Conservation (phyloP, 176 grass and related monocot species). For the Miscanthus lutarioriparius region DNA sequence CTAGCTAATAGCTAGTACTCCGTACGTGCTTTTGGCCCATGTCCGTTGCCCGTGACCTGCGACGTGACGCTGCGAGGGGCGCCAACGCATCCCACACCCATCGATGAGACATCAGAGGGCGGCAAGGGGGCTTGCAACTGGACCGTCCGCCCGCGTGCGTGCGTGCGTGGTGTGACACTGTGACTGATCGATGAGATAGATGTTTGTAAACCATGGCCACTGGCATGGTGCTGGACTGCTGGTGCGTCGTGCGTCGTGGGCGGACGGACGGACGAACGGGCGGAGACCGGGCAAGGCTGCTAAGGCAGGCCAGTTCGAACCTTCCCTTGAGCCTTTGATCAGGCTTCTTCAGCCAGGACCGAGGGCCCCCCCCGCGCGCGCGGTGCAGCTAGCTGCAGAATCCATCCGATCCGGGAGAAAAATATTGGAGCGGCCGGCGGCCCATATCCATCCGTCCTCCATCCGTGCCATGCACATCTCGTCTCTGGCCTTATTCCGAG, state of each 20-base stretch:
- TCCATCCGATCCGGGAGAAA: too few species aligned
- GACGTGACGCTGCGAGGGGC: slow-evolving; percentile 25
- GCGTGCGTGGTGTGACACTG: slow-evolving; percentile 30
- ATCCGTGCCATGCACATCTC: background rate
- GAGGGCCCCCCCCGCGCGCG: background rate
- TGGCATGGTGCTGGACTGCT: background rate
- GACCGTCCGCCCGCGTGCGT: background rate
- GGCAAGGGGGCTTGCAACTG: background rate
- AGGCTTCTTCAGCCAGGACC: background rate
- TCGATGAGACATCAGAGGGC: background rate
- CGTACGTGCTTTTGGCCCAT: background rate
- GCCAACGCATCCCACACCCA: slow-evolving; percentile 29
- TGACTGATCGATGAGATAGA: slow-evolving; percentile 3
- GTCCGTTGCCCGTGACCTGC: slow-evolving; percentile 35
- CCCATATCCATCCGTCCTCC: background rate
- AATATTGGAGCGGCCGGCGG: background rate
- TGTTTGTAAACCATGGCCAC: background rate
- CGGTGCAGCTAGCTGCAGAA: background rate
- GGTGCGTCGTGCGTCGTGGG: background rate
- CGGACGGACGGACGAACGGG: background rate
- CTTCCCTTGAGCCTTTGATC: slow-evolving; percentile 37
- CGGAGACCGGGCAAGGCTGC: background rate
- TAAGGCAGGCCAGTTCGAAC: slow-evolving; percentile 15
- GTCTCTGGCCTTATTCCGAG: background rate
- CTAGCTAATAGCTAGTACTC: background rate